Evolutionary conservation across 805 yeast genomes (phyloP), one percentile per base, ranked within the genome.

Genomic region (Suhomyces kilbournensis): DNA sequence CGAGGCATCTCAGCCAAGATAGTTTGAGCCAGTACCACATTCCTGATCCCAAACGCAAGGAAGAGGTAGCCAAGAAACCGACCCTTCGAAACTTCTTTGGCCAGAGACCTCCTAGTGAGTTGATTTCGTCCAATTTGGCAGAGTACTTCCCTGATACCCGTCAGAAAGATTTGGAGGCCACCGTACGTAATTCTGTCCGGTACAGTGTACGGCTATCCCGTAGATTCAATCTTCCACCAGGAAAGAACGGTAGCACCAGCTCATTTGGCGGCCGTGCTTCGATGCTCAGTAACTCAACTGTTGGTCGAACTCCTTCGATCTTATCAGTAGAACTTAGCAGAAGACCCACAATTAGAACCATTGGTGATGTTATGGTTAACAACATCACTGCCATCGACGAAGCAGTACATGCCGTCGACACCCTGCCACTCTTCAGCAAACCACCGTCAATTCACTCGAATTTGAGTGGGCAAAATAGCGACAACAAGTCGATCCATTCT

Each of bases 21-120:
- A 55, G 58, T 38, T 48, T 60, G 15, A 59, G 59, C 43, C 65
- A 64, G 47, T 61, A 56, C 49, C 69, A 62, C 50, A 55, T 62
- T 7, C 61, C 68, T 7, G 70, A 63, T 19, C 48, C 47, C 15
- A 52, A 45, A 22, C 32, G 47, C 15, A 32, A 26, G 25, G 39
- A 45, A 15, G 50, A 47, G 23, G 47, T 42, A 12, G 17, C 40
- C 25, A 46, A 48, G 25, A 43, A 46, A 42, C 52, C 63, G 5
- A 61, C 66, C 2, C 55, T 79, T 60, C 74, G 81, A 52, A 76
- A 73, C 51, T 79, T 88, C 53, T 85, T 86, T 67, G 96, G 96
- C 22, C 97, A 90, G 67, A 78, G 99, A 62, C 99, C 99, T 6
- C 92, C 98, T 0, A 85, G 94, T 54, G 96, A 90, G 64, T 79